Base-by-base conservation (phyloP, 345 rosid species). In the Hibiscus mutabilis region DNA sequence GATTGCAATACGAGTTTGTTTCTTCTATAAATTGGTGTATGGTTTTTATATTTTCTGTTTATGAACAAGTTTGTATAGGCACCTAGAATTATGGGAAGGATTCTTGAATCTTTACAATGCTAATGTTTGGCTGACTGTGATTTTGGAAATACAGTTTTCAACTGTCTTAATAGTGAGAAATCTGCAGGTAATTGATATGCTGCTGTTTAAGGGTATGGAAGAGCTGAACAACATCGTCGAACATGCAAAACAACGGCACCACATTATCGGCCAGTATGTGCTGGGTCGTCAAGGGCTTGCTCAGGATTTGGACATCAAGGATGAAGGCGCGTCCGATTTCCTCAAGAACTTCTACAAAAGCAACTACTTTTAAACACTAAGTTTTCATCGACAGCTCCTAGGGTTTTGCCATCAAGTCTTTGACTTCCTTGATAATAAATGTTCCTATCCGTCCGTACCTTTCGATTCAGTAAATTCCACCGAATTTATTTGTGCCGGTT, bases 211-310 rank as follows among this genome's bases (percentile, higher is more conserved):
- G 79, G 99, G 93, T 60, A 86, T 78, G 87, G 99, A 94, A 86
- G 99, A 94, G 81, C 87, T 94, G 73, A 81, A 77, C 77, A 91
- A 94, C 77, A 79, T 94, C 7, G 76, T 74, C 29, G 97, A 90
- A 81, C 99, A 94, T 73, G 93, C 96, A 25, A 94, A 94, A 86
- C 99, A 94, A 86, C 94, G 97, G 71, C 99, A 91, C 76, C 99
- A 94, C 80, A 79, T 94, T 37, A 88, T 94, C 33, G 99, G 99
- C 37, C 97, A 91, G 68, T 94, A 94, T 59, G 96, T 94, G 29
- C 75, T 87, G 10, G 92, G 97, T 71, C 74, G 33, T 35, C 84
- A 79, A 68, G 96, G 93, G 71, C 91, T 88, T 15, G 84, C 85
- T 70, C 97, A 90, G 78, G 93, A 94, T 60, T 74, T 76, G 44